phyloP scores from a whole-genome alignment of 352 stramenopile genomes.

The Pythium aphanidermatum region DNA sequence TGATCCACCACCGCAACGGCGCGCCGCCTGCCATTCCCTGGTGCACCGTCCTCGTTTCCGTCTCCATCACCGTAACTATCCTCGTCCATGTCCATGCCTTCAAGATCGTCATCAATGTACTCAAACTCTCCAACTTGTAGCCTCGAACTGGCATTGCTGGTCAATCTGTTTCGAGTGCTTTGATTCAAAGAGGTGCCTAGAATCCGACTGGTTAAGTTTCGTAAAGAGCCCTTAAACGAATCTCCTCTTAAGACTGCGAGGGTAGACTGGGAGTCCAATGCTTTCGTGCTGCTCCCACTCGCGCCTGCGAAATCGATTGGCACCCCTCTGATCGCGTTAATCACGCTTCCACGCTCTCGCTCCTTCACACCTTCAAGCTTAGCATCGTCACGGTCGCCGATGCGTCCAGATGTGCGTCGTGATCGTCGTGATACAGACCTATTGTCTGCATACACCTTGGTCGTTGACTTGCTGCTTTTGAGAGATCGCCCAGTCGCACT shows the following conservation, averaged over 20 bases:
- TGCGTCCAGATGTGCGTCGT: conserved; percentile 8
- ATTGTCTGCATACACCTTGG: conserved; percentile 16
- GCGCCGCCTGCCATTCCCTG: background rate
- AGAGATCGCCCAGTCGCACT: conserved; percentile 2
- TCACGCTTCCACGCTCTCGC: conserved; percentile 3
- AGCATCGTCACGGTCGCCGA: conserved; percentile 1
- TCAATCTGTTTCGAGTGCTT: too few relatives aligned
- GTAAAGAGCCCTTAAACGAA: too few relatives aligned
- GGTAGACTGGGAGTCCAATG: background rate
- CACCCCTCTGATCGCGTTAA: too few relatives aligned
- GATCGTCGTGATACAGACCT: conserved; percentile 8
- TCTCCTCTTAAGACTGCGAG: too few relatives aligned
- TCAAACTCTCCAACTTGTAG: too few relatives aligned
- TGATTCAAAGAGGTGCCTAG: too few relatives aligned
- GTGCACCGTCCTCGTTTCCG: conserved; percentile 4
- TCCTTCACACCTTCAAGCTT: background rate
- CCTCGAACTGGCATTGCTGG: too few relatives aligned
- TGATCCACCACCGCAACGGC: conserved; percentile 28
- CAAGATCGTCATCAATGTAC: conserved; percentile 5
- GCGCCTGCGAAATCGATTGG: background rate
- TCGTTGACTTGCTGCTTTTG: background rate
- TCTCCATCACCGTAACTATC: too few relatives aligned
- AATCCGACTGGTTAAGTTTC: too few relatives aligned
- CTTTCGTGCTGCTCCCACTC: background rate
- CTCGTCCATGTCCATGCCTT: conserved; percentile 9